These are phyloP conservation scores for Lachnum nothofagi DNA, from an alignment of 2,329 filamentous ascomycete genomes.

Conservation along the genomic window DNA sequence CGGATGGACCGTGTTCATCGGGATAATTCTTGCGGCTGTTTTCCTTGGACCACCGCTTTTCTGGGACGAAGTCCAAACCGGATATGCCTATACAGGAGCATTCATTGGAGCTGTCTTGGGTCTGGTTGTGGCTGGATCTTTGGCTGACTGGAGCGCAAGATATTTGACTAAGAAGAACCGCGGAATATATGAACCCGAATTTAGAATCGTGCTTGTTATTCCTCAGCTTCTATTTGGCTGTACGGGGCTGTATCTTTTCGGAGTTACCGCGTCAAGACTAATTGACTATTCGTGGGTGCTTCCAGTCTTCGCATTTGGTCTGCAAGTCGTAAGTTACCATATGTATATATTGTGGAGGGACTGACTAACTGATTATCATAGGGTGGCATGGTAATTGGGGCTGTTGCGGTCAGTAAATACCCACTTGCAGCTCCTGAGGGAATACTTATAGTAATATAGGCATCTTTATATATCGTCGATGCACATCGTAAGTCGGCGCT, in stretches of 20 bases:
- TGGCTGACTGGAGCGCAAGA: constrained; percentile 69
- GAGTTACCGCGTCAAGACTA: constrained; percentile 63
- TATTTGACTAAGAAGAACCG: constrained; percentile 67
- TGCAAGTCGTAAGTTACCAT: constrained; percentile 58
- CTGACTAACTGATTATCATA: too few species aligned
- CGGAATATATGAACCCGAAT: constrained; percentile 87
- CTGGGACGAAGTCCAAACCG: constrained; percentile 75
- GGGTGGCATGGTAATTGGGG: constrained; percentile 83
- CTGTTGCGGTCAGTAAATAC: constrained; percentile 63
- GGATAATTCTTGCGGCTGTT: constrained; percentile 74
- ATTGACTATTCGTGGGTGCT: constrained; percentile 60
- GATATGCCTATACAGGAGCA: constrained; percentile 81
- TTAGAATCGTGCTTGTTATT: constrained; percentile 74
- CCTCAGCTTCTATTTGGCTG: constrained; percentile 75
- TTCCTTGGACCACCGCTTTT: constrained; percentile 76
- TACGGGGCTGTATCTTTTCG: constrained; percentile 79
- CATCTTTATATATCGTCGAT: constrained; percentile 75
- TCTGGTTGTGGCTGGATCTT: constrained; percentile 66
- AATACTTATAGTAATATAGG: neutral
- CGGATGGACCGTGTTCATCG: constrained; percentile 92
- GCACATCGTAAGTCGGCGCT: constrained; percentile 66
- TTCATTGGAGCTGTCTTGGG: constrained; percentile 79
- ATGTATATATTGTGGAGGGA: too few species aligned
- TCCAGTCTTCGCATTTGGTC: constrained; percentile 75
- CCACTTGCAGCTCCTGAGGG: too few species aligned